Base-by-base conservation (phyloP, 164 flowering plant species). In the Houttuynia cordata region DNA sequence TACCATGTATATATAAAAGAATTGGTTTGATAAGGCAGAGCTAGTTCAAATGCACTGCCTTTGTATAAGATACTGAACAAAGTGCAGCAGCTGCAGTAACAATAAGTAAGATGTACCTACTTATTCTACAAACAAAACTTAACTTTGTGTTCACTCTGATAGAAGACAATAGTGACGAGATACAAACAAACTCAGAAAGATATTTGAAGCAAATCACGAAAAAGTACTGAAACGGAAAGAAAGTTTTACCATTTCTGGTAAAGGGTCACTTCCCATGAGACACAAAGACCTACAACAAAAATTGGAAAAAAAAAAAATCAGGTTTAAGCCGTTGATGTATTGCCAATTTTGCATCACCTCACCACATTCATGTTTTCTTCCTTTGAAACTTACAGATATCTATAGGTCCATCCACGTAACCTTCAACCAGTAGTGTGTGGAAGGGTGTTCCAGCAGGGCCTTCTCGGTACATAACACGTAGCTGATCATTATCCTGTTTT, bases 391-490 rank as follows among this genome's bases (percentile, higher is more conserved):
- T 80, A 93, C 98, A 87, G 65, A 74, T 78, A 81, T 93, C 96
- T 24, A 86, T 24, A 30, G 96, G 86, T 39, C 82, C 96, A 70
- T 92, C 90, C 2, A 86, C 72, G 65, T 81, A 92, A 76, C 97
- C 98, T 80, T 92, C 98, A 64, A 68, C 87, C 57, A 92, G 96
- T 64, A 89, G 75, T 17, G 88, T 69, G 71, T 92, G 96, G 72
- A 79, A 81, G 0, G 96, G 98, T 67, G 83, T 79, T 50, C 98
- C 98, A 57, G 71, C 64, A 4, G 84, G 85, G 65, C 92, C 96
- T 80, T 86, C 91, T 50, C 95, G 83, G 60, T 92, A 88, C 96
- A 92, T 92, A 50, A 89, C 85, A 71, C 98, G 91, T 47, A 62
- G 78, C 52, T 88, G 89, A 64, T 87, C 88, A 76, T 62, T 75